Percentiles rank a stretch among this genome's conserved stretches.
These are phyloP conservation scores for Panus rudis DNA, from an alignment of 768 basidiomycete genomes.

Conservation along the genomic window DNA sequence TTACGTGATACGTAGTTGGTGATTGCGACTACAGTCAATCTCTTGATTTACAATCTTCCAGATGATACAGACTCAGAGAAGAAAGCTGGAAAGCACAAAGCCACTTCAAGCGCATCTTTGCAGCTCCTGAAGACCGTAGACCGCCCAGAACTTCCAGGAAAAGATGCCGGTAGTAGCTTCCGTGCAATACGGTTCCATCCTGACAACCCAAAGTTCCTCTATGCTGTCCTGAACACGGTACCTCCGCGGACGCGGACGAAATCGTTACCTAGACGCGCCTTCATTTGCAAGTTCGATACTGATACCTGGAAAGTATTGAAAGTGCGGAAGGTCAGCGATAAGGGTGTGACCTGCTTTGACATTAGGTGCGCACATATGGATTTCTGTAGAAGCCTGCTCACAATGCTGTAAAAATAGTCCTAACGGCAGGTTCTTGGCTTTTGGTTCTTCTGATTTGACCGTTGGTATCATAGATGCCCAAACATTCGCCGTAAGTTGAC, in stretches of 20 bases:
- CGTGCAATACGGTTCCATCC: slow-evolving; percentile 64
- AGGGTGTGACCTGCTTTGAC: slow-evolving; percentile 82
- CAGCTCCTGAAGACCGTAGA: slow-evolving; percentile 44
- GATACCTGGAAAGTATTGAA: slow-evolving; percentile 60
- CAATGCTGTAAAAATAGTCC: slow-evolving; percentile 36
- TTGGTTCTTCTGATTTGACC: slow-evolving; percentile 80
- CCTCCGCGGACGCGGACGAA: slow-evolving; percentile 54
- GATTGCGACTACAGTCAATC: slow-evolving; percentile 54
- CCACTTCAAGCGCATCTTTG: slow-evolving; percentile 24
- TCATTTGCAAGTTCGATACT: slow-evolving; percentile 68
- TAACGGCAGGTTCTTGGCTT: slow-evolving; percentile 78
- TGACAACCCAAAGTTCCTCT: slow-evolving; percentile 42
- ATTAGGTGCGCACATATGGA: slow-evolving; percentile 51
- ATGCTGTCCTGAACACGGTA: slow-evolving; percentile 65
- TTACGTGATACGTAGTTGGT: slow-evolving; percentile 41
- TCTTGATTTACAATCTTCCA: slow-evolving; percentile 59
- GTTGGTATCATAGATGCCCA: slow-evolving; percentile 78
- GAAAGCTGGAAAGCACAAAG: slow-evolving; percentile 35
- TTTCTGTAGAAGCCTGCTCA: slow-evolving; percentile 1
- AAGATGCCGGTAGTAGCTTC: slow-evolving; percentile 47
- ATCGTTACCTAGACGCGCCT: slow-evolving; percentile 49
- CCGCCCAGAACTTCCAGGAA: slow-evolving; percentile 43
- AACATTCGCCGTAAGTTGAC: slow-evolving; percentile 60
- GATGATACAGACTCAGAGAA: slow-evolving; percentile 27
- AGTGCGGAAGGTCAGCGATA: slow-evolving; percentile 66